Evolutionary conservation across 2,329 filamentous ascomycete genomes (phyloP), one percentile per base, ranked within the genome.

Genomic region (Metarhizium humberi): DNA sequence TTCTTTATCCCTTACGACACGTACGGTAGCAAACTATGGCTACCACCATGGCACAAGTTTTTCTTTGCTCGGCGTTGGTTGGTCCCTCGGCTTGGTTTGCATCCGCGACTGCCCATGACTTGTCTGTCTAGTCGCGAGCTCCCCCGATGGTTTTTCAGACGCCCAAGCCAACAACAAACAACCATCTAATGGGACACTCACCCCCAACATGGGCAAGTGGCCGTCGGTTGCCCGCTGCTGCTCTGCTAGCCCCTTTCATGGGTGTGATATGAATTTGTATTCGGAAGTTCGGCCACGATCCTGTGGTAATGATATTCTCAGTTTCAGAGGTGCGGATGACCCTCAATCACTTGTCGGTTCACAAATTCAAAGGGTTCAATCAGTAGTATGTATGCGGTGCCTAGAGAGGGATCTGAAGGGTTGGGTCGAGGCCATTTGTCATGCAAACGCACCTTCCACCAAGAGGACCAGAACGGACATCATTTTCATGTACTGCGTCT

Each of bases 381-480:
- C 38, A 54, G 42, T 40, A 55, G 42, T 40, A 40, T 50, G 49
- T 40, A 43, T 36, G 50, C 53, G 59, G 58, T 57, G 60, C 60
- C 60, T 61, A 61, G 54, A 57, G 59, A 56, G 46, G 60, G 57
- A 42, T 56, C 51, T 25, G 25, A 4, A 25, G 4, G 25, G 25
- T 25, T 1, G 25, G 25, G 25, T 25, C 25, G 25, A 25, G 25
- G 25, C 25, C 25, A 25, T 25, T 25, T 25, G 25, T 25, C 25
- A 25, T 25, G 25, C 25, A 25, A 4, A 36, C 18, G 6, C 11
- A 34, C 10, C 32, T 34, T 34, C 32, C 32, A 34, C 32, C 7
- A 5, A 16, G 13, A 40, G 38, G 38, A 5, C 2, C 14, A 40
- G 13, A 40, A 16, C 1, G 14, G 14, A 40, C 11, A 16, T 4